Conservation (phyloP, 2,329 filamentous ascomycete species). For the Kalaharituber pfeilii region DNA sequence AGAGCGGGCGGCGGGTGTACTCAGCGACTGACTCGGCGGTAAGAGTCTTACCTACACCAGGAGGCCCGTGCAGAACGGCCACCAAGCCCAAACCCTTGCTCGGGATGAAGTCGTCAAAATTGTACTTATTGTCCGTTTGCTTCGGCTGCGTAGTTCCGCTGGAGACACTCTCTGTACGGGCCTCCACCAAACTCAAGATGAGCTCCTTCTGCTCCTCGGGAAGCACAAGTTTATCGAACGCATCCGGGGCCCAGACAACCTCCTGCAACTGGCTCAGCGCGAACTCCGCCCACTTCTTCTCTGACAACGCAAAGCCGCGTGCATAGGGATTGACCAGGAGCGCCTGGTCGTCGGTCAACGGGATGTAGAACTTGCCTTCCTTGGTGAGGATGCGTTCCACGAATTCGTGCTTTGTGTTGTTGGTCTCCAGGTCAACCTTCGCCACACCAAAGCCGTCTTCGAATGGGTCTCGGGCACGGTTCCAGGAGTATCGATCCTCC, state of each 20-base stretch:
- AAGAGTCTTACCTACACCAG: slow-evolving; percentile 41
- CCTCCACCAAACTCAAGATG: slow-evolving; percentile 54
- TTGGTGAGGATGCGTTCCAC: slow-evolving; percentile 24
- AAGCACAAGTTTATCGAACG: slow-evolving; percentile 36
- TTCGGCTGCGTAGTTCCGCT: slow-evolving; percentile 44
- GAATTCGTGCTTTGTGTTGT: slow-evolving; percentile 11
- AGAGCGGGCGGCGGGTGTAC: slow-evolving; percentile 34
- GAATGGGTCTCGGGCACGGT: slow-evolving; percentile 31
- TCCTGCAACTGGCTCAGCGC: slow-evolving; percentile 61
- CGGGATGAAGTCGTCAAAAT: slow-evolving; percentile 37
- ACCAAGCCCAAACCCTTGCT: slow-evolving; percentile 32
- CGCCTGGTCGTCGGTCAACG: slow-evolving; percentile 57
- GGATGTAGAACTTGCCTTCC: slow-evolving; percentile 26
- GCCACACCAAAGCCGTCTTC: slow-evolving; percentile 27
- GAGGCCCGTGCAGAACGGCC: slow-evolving; percentile 34
- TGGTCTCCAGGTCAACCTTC: slow-evolving; percentile 24
- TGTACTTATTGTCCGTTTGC: slow-evolving; percentile 12
- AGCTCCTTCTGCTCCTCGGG: slow-evolving; percentile 36
- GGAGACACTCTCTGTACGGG: slow-evolving; percentile 53
- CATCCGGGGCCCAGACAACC: slow-evolving; percentile 45
- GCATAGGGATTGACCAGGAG: slow-evolving; percentile 70
- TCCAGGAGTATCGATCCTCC: slow-evolving; percentile 29
- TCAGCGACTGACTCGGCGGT: slow-evolving; percentile 40
- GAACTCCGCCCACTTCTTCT: slow-evolving; percentile 83
- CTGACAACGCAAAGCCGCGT: slow-evolving; percentile 68